Conservation (phyloP, 2,329 filamentous ascomycete genomes). For the Pyricularia sp. region DNA sequence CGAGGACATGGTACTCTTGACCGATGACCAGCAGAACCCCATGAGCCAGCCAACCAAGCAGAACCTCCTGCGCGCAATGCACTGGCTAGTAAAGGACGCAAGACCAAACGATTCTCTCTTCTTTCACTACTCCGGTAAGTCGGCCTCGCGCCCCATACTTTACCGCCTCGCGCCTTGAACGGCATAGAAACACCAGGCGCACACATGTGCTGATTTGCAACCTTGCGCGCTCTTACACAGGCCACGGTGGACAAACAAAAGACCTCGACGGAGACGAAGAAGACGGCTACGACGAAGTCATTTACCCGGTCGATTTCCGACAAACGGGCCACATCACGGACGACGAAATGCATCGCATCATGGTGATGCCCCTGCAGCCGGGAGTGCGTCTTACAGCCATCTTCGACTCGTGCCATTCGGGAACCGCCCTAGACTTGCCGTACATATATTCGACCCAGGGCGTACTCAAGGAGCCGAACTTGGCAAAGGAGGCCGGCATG, state of each 20-base stretch:
- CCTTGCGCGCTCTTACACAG: slow-evolving; percentile 23
- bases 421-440: slow-evolving; percentile 55
- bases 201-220: background rate
- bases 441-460: slow-evolving; percentile 63
- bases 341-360: slow-evolving; percentile 72
- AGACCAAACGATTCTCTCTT: slow-evolving; percentile 89
- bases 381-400: slow-evolving; percentile 54
- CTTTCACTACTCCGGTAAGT: slow-evolving; percentile 88
- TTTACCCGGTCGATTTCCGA: slow-evolving; percentile 75
- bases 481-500: slow-evolving; percentile 59
- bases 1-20: slow-evolving; percentile 95
- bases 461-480: slow-evolving; percentile 58
- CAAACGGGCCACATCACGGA: slow-evolving; percentile 74
- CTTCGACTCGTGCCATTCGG: slow-evolving; percentile 59
- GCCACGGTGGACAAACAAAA: slow-evolving; percentile 73
- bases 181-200: background rate
- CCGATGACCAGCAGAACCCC: slow-evolving; percentile 92
- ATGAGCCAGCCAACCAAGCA: slow-evolving; percentile 96
- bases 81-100: slow-evolving; percentile 94
- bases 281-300: slow-evolving; percentile 75
- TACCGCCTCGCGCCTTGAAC: background rate
- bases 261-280: slow-evolving; percentile 74
- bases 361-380: slow-evolving; percentile 47
- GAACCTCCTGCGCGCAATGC: slow-evolving; percentile 93
- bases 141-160: background rate